These are phyloP conservation scores for Phialemonium atrogriseum DNA, from an alignment of 2,329 filamentous ascomycete species.

Conservation along the genomic window DNA sequence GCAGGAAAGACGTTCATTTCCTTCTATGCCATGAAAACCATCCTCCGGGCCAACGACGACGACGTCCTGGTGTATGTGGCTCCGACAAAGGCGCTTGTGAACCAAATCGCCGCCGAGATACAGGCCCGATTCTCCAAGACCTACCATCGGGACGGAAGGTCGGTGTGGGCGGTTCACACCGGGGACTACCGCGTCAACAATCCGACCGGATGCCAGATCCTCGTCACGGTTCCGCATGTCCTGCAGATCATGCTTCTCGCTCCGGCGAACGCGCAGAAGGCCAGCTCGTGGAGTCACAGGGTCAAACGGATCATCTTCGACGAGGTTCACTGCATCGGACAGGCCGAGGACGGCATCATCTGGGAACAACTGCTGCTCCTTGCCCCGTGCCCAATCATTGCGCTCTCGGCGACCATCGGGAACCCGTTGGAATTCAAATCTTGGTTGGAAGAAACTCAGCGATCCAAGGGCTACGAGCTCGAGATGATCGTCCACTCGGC, in stretches of 20 bases:
- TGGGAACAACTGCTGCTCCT: conserved; percentile 73
- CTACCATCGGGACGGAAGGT: conserved; percentile 51
- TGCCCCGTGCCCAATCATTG: conserved; percentile 69
- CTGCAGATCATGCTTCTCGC: conserved; percentile 69
- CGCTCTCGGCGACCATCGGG: conserved; percentile 70
- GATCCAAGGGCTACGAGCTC: conserved; percentile 52
- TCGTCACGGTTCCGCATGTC: conserved; percentile 72
- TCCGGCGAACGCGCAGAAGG: conserved; percentile 51
- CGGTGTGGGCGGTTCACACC: conserved; percentile 73
- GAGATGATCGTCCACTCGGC: conserved; percentile 60
- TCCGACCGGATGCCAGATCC: conserved; percentile 61
- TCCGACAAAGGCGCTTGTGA: conserved; percentile 74
- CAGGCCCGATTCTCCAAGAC: conserved; percentile 66
- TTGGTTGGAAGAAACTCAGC: conserved; percentile 60
- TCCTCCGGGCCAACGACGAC: conserved; percentile 60
- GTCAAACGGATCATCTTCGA: conserved; percentile 75
- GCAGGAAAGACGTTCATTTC: conserved; percentile 79
- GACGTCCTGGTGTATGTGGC: conserved; percentile 71
- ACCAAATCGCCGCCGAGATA: conserved; percentile 74
- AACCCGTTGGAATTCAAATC: conserved; percentile 62
- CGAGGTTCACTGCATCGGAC: conserved; percentile 73
- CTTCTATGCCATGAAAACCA: conserved; percentile 76
- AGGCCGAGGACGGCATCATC: conserved; percentile 65
- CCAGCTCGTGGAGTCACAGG: conserved; percentile 51
- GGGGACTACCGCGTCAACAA: conserved; percentile 70